Base-by-base conservation (phyloP, 768 basidiomycete species). In the Fomitopsis serialis region DNA sequence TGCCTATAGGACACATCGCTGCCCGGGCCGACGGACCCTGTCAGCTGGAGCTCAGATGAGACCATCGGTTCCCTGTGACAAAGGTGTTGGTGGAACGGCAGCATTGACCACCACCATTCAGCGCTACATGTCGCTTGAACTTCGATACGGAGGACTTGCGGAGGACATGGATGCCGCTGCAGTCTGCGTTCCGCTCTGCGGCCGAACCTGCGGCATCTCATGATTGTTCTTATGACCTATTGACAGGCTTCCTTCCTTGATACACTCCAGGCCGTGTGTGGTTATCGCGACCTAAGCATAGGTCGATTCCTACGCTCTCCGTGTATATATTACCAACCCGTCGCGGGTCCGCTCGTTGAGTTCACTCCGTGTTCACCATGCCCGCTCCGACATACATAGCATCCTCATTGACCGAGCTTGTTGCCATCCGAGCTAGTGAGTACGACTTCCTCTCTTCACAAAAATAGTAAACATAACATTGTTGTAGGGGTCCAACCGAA, bases 401-500 rank as follows among this genome's bases (percentile, higher is more conserved):
- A 4, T 35, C 35, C 19, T 51, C 50, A 4, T 12, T 51, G 40
- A 51, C 50, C 3, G 53, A 54, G 25, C 53, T 54, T 2, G 45
- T 54, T 24, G 45, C 37, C 9, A 40, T 54, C 42, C 45, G 53
- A 36, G 53, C 53, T 24, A 45, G 53, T 54, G 21, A 36, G 53
- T 40, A 11, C 35, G 3, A 21, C 24, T 25, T 2, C 15, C 3
- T 34, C 46, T 36, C 25, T 11, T 32, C 29, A 32, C 24, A 27
- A n/a, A n/a, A 21, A 36, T 12, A 35, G 32, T n/a, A n/a, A 11
- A 34, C 7, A 9, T 36, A 9, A 50, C 10, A 17, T 24, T 24
- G 32, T 15, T 32, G 27, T 19, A 55, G 43, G 45, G n/a, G 48
- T 46, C 11, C 32, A 46, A 21, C 52, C 52, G 13, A 34, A 53